Evolutionary conservation across 2,329 filamentous ascomycete species (phyloP).

Genomic region (Apiospora hydei): DNA sequence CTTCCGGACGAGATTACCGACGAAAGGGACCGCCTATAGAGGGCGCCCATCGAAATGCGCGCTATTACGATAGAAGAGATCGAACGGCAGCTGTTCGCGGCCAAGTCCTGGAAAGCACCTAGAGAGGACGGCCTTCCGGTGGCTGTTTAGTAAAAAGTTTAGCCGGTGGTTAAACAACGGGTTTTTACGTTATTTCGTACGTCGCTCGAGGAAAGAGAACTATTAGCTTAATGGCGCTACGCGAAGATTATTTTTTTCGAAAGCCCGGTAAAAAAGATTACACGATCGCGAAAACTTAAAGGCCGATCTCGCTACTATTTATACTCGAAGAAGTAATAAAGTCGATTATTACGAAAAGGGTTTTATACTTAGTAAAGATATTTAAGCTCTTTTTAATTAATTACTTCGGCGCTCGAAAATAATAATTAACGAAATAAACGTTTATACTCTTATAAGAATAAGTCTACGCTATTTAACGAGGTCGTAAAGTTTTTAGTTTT

Average conservation of each 20-base stretch:
- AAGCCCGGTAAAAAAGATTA: constrained; percentile 32
- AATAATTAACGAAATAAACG: constrained; percentile 44
- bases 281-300: constrained; percentile 34
- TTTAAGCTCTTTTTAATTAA: constrained; percentile 43
- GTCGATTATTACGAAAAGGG: constrained; percentile 37
- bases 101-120: constrained; percentile 35
- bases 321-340: constrained; percentile 36
- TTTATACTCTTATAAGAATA: constrained; percentile 41
- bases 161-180: constrained; percentile 3
- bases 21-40: constrained; percentile 31
- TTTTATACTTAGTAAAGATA: constrained; percentile 41
- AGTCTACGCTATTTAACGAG: constrained; percentile 35
- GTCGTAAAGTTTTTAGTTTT: constrained; percentile 41
- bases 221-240: constrained; percentile 35
- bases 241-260: constrained; percentile 40
- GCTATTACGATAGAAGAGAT: constrained; percentile 35
- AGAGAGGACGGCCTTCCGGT: constrained; percentile 32
- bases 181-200: constrained; percentile 27
- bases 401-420: constrained; percentile 47
- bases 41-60: constrained; percentile 28
- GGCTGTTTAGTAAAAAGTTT: constrained; percentile 10
- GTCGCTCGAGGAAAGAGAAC: constrained; percentile 31
- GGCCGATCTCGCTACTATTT: constrained; percentile 38
- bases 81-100: constrained; percentile 31
- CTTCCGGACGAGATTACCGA: constrained; percentile 29